Evolutionary conservation across 306 rosid species (phyloP), one percentile per base, ranked within the genome.

Genomic region (Castanospermum australe): DNA sequence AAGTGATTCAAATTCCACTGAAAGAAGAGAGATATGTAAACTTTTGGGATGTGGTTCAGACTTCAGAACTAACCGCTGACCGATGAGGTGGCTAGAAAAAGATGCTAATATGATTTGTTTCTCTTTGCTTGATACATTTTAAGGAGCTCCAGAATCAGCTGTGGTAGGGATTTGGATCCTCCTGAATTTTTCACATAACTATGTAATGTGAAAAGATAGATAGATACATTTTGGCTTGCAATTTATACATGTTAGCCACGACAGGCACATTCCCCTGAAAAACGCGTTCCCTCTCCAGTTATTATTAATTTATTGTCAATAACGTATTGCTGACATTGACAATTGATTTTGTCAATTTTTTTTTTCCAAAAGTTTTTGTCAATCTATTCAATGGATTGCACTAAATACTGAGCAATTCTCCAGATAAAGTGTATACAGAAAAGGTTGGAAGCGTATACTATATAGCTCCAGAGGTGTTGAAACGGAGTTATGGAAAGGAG

Each of bases 381-480:
- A 42, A 18, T 71, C 39, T 33, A 25, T 38, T 60, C 12, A 1
- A 51, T 36, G 35, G 24, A 41, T 39, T 74, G 52, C 54, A 21
- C 48, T 50, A 22, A 71, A 36, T 14, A 56, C 42, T 38, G 45
- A 57, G 38, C 11, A 22, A 71, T 44, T 77, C 0, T 70, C 8
- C 96, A 95, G 99, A 88, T 20, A 89, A 77, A 88, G 79, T 84
- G 71, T 93, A 90, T 67, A 87, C 0, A 59, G 98, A 96, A 39
- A 2, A 91, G 2, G 96, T 91, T 67, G 98, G 99, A 84, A 96
- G 94, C 71, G 96, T 97, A 55, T 91, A 91, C 67, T 93, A 93
- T 44, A 88, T 96, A 71, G 99, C 99, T 32, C 99, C 98, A 3
- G 99, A 96, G 73, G 94, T 96, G 52, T 74, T 93, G 84, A 79